A percentile compares a stretch with the other conserved stretches of the same genome.
phyloP scores from a whole-genome alignment of 2,329 filamentous ascomycete genomes.

The Geosmithia flava region DNA sequence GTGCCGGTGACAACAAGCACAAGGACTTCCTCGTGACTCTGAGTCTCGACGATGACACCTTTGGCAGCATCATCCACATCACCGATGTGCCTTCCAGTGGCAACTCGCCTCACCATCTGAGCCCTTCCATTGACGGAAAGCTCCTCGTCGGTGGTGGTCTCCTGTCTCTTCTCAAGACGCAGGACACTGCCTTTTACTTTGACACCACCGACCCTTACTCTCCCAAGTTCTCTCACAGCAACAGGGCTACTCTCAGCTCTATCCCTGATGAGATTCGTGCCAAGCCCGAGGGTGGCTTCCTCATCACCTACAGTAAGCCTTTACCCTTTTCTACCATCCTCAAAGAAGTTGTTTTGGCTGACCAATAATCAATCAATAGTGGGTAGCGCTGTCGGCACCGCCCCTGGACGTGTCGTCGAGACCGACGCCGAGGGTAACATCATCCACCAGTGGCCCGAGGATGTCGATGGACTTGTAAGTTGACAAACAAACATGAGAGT shows the following conservation, averaged over 20 bases:
- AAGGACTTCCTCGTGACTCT: constrained; percentile 46
- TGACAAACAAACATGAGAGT: not conserved
- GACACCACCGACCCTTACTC: constrained; percentile 45
- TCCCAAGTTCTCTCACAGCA: constrained; percentile 46
- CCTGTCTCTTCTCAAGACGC: constrained; percentile 44
- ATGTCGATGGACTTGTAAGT: constrained; percentile 28
- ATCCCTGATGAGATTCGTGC: constrained; percentile 51
- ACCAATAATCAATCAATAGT: constrained; percentile 10
- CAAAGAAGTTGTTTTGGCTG: not conserved
- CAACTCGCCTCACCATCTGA: constrained; percentile 48
- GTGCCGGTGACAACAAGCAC: constrained; percentile 45
- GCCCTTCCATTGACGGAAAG: constrained; percentile 41
- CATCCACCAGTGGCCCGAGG: constrained; percentile 49
- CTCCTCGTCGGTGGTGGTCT: constrained; percentile 44
- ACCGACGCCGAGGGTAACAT: constrained; percentile 47
- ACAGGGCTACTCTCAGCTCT: constrained; percentile 44
- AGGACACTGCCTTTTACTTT: constrained; percentile 52
- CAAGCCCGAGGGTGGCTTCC: constrained; percentile 38
- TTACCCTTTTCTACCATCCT: not conserved
- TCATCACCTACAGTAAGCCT: constrained; percentile 5
- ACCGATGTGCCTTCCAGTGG: constrained; percentile 46
- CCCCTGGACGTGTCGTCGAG: constrained; percentile 47
- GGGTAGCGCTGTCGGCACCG: constrained; percentile 45
- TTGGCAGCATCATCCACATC: constrained; percentile 44
- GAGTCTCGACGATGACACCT: constrained; percentile 49